These are phyloP conservation scores for Arabidopsis arenosa DNA, from an alignment of 345 rosid species.

Conservation along the genomic window DNA sequence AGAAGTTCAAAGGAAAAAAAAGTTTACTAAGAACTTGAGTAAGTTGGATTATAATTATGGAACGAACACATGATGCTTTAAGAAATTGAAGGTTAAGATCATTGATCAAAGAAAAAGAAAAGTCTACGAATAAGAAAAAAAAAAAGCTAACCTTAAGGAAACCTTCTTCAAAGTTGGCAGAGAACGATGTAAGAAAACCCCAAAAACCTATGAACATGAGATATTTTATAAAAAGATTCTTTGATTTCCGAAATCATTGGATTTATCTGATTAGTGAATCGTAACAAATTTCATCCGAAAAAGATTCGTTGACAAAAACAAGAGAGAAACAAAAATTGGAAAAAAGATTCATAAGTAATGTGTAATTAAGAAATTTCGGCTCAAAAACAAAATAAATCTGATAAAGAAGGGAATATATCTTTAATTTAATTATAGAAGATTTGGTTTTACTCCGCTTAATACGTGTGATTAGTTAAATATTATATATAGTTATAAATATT, in stretches of 20 bases:
- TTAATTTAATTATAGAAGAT: not conserved
- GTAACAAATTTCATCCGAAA: conserved; percentile 4
- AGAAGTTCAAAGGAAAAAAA: not conserved
- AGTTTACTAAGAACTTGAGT: conserved; percentile 7
- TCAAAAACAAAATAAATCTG: not conserved
- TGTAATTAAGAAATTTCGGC: not conserved
- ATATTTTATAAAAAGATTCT: not conserved
- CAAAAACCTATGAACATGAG: conserved; percentile 15
- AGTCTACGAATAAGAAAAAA: not conserved
- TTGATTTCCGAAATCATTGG: conserved; percentile 5
- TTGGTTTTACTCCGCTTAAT: not conserved
- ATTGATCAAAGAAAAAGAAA: not conserved
- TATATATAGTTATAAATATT: no score
- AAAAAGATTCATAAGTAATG: not conserved
- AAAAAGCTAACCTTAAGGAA: not conserved
- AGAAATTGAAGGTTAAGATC: not conserved
- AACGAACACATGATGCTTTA: not conserved
- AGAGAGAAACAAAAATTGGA: not conserved
- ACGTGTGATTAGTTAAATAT: not conserved
- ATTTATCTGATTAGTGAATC: conserved; percentile 3
- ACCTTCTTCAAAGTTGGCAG: conserved; percentile 10
- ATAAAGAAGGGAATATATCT: not conserved
- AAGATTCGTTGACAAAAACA: conserved; percentile 20
- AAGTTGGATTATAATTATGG: conserved; percentile 6
- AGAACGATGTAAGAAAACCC: conserved; percentile 11